Evolutionary conservation across 176 grass and related monocot genomes (phyloP).

Genomic region (Avena atlantica): DNA sequence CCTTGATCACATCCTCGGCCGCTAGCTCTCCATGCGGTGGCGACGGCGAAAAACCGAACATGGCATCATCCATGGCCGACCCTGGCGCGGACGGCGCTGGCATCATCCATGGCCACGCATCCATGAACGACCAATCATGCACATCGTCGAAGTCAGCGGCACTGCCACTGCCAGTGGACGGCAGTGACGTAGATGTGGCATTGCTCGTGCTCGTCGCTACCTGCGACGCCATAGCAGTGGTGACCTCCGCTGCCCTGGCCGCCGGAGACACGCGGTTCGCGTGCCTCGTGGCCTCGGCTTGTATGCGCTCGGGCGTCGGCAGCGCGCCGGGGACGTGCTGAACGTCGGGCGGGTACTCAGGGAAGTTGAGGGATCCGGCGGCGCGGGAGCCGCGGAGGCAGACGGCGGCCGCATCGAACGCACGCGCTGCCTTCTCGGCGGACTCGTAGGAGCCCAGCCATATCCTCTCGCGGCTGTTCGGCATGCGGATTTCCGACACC

Average conservation of each 20-base stretch:
- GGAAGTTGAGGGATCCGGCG: constrained; percentile 55
- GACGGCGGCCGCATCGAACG: constrained; percentile 54
- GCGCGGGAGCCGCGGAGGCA: constrained; percentile 54
- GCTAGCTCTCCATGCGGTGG: neutral
- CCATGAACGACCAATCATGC: constrained; percentile 58
- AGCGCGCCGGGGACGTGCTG: constrained; percentile 16
- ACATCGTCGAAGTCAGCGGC: constrained; percentile 8
- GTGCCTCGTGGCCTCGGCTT: constrained; percentile 48
- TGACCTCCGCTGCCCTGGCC: neutral
- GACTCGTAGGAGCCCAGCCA: constrained; percentile 57
- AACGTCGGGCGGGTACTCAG: constrained; percentile 46
- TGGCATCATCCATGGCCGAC: constrained; percentile 46
- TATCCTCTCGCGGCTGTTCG: constrained; percentile 59
- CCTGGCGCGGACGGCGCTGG: constrained; percentile 9
- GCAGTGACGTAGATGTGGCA: neutral
- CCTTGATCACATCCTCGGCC: constrained; percentile 10
- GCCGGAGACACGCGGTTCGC: constrained; percentile 12
- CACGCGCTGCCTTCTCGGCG: constrained; percentile 53
- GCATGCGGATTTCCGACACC: constrained; percentile 64
- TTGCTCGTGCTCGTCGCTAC: neutral
- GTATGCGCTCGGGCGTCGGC: constrained; percentile 35
- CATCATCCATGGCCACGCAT: constrained; percentile 15
- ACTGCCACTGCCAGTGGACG: neutral
- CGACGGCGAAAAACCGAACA: constrained; percentile 36
- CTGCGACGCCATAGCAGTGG: neutral